A percentile compares a stretch with the other conserved stretches of the same genome.
These are phyloP conservation scores for Lipomyces spencermartinsiae DNA, from an alignment of 805 yeast species.

Conservation along the genomic window DNA sequence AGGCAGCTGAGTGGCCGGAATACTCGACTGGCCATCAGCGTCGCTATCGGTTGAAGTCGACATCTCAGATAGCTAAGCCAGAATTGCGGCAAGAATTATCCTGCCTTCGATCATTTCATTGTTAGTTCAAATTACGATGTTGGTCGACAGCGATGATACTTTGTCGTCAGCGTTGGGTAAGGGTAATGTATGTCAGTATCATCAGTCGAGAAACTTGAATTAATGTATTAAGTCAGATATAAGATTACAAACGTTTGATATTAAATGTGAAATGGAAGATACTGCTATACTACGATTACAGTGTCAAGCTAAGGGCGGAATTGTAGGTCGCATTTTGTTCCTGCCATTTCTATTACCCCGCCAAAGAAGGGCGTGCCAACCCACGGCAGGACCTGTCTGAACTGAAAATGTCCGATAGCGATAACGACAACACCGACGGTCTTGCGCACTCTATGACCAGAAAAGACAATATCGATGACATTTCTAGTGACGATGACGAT, in stretches of 20 bases:
- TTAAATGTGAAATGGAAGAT: too few species aligned
- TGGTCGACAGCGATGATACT: neutral
- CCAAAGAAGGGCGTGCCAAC: neutral
- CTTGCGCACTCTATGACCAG: neutral
- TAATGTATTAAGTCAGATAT: too few species aligned
- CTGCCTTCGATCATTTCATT: neutral
- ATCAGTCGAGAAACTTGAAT: neutral
- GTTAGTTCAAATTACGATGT: neutral
- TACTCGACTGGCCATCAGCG: neutral
- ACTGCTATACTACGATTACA: too few species aligned
- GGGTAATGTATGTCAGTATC: neutral
- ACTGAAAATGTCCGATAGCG: constrained; percentile 19
- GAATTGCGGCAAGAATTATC: neutral
- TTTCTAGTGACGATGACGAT: neutral
- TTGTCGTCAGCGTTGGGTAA: neutral
- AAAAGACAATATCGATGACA: neutral
- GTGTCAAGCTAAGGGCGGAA: too few species aligned
- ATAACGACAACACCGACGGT: constrained; percentile 14
- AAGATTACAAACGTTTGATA: too few species aligned
- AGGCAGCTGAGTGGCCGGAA: neutral
- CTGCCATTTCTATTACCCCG: neutral
- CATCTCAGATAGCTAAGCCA: neutral
- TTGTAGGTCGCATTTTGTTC: too few species aligned
- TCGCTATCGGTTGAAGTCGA: neutral
- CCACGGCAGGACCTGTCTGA: neutral